Percentiles rank a stretch among this genome's conserved stretches.
These are phyloP conservation scores for Actinidia chinensis DNA, from an alignment of 179 eudicot genomes.

Conservation along the genomic window DNA sequence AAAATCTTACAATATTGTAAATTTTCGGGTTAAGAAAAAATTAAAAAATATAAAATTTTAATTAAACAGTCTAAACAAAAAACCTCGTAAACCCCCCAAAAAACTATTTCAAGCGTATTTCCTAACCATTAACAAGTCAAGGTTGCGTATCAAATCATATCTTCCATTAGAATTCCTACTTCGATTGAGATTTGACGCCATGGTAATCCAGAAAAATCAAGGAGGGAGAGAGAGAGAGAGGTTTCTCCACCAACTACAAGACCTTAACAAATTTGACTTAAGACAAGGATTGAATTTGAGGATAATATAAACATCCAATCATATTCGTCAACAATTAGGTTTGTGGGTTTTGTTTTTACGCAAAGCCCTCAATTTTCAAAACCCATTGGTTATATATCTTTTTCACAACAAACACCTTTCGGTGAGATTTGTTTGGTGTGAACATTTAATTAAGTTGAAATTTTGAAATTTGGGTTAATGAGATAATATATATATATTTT, in stretches of 20 bases:
- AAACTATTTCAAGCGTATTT: not conserved
- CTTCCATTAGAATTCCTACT: not conserved
- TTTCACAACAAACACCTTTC: not conserved
- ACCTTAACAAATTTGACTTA: not conserved
- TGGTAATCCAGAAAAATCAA: not conserved
- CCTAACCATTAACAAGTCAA: not conserved
- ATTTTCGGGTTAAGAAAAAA: too few relatives aligned
- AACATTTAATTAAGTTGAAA: too few relatives aligned
- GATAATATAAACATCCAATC: not conserved
- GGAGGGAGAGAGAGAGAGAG: slow-evolving; percentile 10
- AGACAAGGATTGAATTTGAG: not conserved
- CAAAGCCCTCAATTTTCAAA: not conserved
- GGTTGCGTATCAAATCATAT: not conserved
- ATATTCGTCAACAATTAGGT: slow-evolving; percentile 1
- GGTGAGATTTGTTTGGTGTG: too few relatives aligned
- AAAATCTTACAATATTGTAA: too few relatives aligned
- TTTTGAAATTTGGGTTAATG: too few relatives aligned
- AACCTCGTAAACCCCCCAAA: too few relatives aligned
- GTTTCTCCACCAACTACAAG: not conserved
- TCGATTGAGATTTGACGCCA: not conserved
- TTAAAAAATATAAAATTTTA: too few relatives aligned
- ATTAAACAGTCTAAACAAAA: too few relatives aligned
- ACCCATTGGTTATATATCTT: not conserved
- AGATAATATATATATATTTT: too few relatives aligned
- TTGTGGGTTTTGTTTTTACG: not conserved